Base-by-base conservation (phyloP, 2,329 filamentous ascomycete genomes). In the Fusarium gaditjirri region DNA sequence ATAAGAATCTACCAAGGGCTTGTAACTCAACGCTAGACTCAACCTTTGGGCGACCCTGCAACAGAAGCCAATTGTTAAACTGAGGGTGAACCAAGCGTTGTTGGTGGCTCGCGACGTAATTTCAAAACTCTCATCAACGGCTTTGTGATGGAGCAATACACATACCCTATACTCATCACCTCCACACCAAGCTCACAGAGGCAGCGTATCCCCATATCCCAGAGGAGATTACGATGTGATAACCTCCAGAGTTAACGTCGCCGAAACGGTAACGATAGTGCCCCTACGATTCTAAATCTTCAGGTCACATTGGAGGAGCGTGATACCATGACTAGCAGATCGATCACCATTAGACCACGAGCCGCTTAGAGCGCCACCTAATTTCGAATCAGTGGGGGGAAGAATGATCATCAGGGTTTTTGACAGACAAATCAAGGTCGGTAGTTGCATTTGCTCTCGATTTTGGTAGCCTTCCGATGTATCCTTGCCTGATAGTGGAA, bases 341-440 rank as follows among this genome's bases (percentile, higher is more conserved):
- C 54, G 58, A 73, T 73, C 57, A 56, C 41, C 53, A 66, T 55
- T 56, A 36, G 39, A 27, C 43, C 31, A 43, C 23, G 41, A 50
- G 13, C 61, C 59, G 61, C 56, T 60, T 46, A 57, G 60, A 58
- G 57, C 74, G 72, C 74, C 68, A 75, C 72, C 46, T 66, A 74
- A 71, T 75, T 74, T 59, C 58, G 21, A 71, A 58, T 44, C 54
- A 44, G 56, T 57, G 59, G 66, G 59, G 61, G 49, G 41, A 42
- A 49, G 23, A 65, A 49, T 43, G 60, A 58, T 44, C 25, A 43
- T 27, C 44, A 57, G 57, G 58, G 68, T 65, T 53, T 44, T 46
- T 36, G 21, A 27, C 7, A n/a, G 21, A 46, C 7, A 42, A 50
- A 63, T 8, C 46, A 50, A 57, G 50, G 23, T 35, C 31, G 29